A percentile compares a stretch with the other conserved stretches of the same genome.
phyloP scores from a whole-genome alignment of 805 yeast species.

The Starmera quercuum region DNA sequence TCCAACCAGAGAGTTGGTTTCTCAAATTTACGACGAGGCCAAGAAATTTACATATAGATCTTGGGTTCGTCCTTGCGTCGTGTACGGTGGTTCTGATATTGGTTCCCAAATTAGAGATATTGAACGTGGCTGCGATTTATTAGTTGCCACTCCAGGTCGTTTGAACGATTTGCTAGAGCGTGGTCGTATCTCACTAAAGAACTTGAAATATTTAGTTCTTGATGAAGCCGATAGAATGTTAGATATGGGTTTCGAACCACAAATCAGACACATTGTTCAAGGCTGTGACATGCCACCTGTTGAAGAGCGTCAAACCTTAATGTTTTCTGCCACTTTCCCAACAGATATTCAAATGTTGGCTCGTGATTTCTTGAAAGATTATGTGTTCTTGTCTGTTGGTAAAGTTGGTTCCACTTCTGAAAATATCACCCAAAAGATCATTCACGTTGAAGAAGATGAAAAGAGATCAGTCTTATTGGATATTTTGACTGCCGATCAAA shows the following conservation, averaged over 20 bases:
- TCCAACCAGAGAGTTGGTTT: slow-evolving; percentile 98
- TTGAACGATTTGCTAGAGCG: slow-evolving; percentile 91
- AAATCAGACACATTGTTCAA: slow-evolving; percentile 96
- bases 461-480: slow-evolving; percentile 88
- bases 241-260: slow-evolving; percentile 99
- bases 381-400: slow-evolving; percentile 94
- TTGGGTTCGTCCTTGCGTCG: slow-evolving; percentile 95
- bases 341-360: slow-evolving; percentile 95
- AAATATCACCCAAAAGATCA: slow-evolving; percentile 90
- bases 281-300: slow-evolving; percentile 97
- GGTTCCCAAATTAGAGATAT: slow-evolving; percentile 80
- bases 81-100: slow-evolving; percentile 97
- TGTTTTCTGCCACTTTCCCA: slow-evolving; percentile 99
- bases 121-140: slow-evolving; percentile 88
- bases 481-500: slow-evolving; percentile 71
- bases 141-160: slow-evolving; percentile 99
- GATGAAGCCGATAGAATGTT: slow-evolving; percentile 99
- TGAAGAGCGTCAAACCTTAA: slow-evolving; percentile 86
- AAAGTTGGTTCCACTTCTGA: slow-evolving; percentile 99
- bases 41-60: slow-evolving; percentile 95
- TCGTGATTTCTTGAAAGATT: slow-evolving; percentile 91
- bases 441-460: slow-evolving; percentile 89
- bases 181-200: slow-evolving; percentile 82
- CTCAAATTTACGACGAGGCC: slow-evolving; percentile 94
- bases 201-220: slow-evolving; percentile 87